These are phyloP conservation scores for Bolboschoenus planiculmis DNA, from an alignment of 176 grass and related monocot species.

Conservation along the genomic window DNA sequence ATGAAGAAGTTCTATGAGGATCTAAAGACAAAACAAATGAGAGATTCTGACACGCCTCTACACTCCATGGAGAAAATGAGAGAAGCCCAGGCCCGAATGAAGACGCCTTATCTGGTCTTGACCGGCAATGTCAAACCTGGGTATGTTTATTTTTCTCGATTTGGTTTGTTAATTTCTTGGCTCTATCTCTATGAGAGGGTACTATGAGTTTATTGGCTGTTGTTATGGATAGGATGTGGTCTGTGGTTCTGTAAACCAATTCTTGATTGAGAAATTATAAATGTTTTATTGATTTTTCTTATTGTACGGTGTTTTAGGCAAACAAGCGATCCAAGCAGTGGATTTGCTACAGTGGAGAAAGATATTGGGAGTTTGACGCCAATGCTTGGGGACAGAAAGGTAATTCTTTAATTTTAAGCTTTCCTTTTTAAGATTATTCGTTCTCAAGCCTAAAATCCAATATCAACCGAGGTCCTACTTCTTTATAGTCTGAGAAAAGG, in stretches of 20 bases:
- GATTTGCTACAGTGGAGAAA: slow-evolving; percentile 72
- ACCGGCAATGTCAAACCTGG: slow-evolving; percentile 75
- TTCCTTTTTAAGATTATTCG: too few relatives aligned
- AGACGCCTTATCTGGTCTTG: slow-evolving; percentile 81
- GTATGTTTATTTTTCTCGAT: slow-evolving; percentile 27
- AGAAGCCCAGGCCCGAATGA: slow-evolving; percentile 62
- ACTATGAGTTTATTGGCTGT: neutral
- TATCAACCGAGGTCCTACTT: too few relatives aligned
- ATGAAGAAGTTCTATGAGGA: slow-evolving; percentile 79
- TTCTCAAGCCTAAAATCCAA: too few relatives aligned
- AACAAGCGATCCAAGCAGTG: slow-evolving; percentile 52
- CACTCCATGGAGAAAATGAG: slow-evolving; percentile 81
- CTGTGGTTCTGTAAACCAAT: neutral
- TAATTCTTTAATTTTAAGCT: neutral
- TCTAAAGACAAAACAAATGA: slow-evolving; percentile 77
- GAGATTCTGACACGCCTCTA: slow-evolving; percentile 67
- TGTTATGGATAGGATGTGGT: neutral
- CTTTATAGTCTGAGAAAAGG: too few relatives aligned
- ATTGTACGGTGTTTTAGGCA: slow-evolving; percentile 39
- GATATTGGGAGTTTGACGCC: slow-evolving; percentile 65
- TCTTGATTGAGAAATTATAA: slow-evolving; percentile 1
- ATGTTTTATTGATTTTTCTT: slow-evolving; percentile 24
- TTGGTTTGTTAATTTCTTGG: neutral
- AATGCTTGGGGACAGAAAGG: slow-evolving; percentile 79
- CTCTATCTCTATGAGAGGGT: neutral